Evolutionary conservation across 192 early-diverging fungal genomes (phyloP).

Genomic region (Podila epicladia): DNA sequence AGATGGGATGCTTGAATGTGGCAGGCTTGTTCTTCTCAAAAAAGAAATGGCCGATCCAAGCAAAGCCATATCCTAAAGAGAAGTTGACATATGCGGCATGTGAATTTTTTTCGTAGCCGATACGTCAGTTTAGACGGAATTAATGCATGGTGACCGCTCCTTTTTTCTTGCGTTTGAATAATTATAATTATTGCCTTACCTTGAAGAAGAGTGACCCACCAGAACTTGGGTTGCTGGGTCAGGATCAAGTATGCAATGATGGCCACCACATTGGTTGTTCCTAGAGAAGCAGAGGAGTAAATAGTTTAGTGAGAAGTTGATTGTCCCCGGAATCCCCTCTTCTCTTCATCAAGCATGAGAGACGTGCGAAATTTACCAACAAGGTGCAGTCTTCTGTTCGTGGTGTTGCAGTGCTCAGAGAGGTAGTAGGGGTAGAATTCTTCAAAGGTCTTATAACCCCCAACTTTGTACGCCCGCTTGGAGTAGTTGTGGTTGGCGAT

Average conservation of each 20-base stretch:
- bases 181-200: conserved; percentile 23
- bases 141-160: too few relatives aligned
- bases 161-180: neutral
- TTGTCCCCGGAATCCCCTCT: neutral
- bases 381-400: conserved; percentile 64
- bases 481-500: conserved; percentile 62
- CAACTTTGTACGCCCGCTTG: conserved; percentile 45
- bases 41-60: conserved; percentile 75
- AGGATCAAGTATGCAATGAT: conserved; percentile 36
- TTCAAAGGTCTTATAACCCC: conserved; percentile 60
- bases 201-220: conserved; percentile 50
- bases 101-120: too few relatives aligned
- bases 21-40: conserved; percentile 75
- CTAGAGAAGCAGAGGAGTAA: conserved; percentile 13
- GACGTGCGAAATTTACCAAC: conserved; percentile 41
- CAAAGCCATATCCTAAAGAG: conserved; percentile 61
- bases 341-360: neutral
- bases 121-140: too few relatives aligned
- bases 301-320: neutral
- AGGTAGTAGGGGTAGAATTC: conserved; percentile 79
- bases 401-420: conserved; percentile 64
- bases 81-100: too few relatives aligned
- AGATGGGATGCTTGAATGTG: conserved; percentile 77
- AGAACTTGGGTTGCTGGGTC: conserved; percentile 33
- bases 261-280: conserved; percentile 43